Evolutionary conservation across 768 basidiomycete genomes (phyloP), one percentile per base, ranked within the genome.

Genomic region (Lepiota brunneoincarnata): DNA sequence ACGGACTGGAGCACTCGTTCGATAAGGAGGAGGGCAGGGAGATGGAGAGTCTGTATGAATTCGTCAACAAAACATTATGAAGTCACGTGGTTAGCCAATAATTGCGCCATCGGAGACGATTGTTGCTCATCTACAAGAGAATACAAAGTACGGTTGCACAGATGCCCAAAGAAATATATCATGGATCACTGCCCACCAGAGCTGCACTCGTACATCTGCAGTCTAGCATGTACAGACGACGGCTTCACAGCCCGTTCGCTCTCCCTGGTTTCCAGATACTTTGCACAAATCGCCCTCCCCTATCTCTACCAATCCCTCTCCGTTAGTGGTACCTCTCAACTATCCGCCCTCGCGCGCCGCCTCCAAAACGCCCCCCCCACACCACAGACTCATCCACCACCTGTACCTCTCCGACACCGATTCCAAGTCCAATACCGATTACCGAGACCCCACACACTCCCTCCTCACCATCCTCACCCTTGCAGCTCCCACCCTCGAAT

Each of bases 111-210:
- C 52, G 43, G 15, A 24, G 36, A 36, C 31, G 52, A 46, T 46
- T 54, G 52, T 54, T 54, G 52, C 52, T 54, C 52, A 54, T 54
- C 14, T 36, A 50, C n/a, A 23, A 21, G 6, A 24, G 23, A 36
- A 39, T 35, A 55, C 9, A 36, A 24, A 49, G 38, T 46, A 23
- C 20, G 9, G 26, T 28, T 11, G n/a, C 35, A 35, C 23, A n/a
- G 14, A 43, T 6, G 14, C 34, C 34, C 36, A 18, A 20, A 35
- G 37, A 35, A 47, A 48, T 20, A 40, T 34, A 34, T 50, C 41
- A 73, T 77, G 70, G 60, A 74, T 41, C 52, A 51, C 34, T 72
- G 69, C 47, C 79, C 79, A 14, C 65, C 71, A 31, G 79, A 80
- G 61, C 63, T 80, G 14, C 73, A 74, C 49, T 69, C 73, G 3